phyloP scores from a whole-genome alignment of 495 filamentous ascomycete species.

The Podospora pseudocomata region DNA sequence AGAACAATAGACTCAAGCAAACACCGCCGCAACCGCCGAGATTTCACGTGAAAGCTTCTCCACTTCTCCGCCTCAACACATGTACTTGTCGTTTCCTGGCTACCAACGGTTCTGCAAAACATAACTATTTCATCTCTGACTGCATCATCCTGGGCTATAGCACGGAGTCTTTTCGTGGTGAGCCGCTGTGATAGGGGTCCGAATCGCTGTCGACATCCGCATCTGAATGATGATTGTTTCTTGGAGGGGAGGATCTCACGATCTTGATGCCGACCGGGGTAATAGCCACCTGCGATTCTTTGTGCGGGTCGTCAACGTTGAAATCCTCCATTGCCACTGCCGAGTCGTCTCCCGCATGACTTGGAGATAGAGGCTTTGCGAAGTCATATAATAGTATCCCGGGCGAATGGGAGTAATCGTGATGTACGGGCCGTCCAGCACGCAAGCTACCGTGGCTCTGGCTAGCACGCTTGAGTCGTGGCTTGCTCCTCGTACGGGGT shows the following conservation, averaged over 20 bases:
- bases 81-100: no score
- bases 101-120: not conserved
- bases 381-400: slow-evolving; percentile 29
- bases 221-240: slow-evolving; percentile 7
- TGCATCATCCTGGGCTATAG: not conserved
- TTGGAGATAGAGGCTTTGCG: slow-evolving; percentile 31
- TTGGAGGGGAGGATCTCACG: not conserved
- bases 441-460: slow-evolving; percentile 22
- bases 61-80: no score
- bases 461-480: slow-evolving; percentile 31
- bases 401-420: not conserved
- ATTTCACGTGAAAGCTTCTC: no score
- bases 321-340: slow-evolving; percentile 18
- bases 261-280: slow-evolving; percentile 7
- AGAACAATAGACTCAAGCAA: not conserved
- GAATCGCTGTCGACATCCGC: slow-evolving; percentile 14
- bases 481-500: slow-evolving; percentile 12
- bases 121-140: not conserved
- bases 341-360: slow-evolving; percentile 16
- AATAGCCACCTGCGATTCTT: not conserved
- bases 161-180: not conserved
- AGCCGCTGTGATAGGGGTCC: slow-evolving; percentile 9
- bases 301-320: not conserved
- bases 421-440: slow-evolving; percentile 2
- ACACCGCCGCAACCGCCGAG: not conserved